Evolutionary conservation across 305 asterid species (phyloP), one percentile per base, ranked within the genome.

Genomic region (Fraxinus sp.): DNA sequence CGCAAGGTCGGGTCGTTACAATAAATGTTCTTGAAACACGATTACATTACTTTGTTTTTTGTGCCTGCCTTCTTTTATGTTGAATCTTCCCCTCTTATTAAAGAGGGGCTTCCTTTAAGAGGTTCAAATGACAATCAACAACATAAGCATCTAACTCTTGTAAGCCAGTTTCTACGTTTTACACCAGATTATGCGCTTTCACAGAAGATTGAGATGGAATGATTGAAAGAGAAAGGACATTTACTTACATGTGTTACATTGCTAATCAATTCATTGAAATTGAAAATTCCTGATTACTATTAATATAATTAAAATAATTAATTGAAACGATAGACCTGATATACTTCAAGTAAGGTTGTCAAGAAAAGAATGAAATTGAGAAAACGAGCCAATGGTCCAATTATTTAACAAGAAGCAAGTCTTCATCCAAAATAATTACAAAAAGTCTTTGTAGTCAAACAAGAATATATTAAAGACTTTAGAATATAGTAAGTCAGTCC

Each of bases 361-460:
- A 64, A 64, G 35, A 64, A 64, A 62, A 24, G 73, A 10, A 64
- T 9, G 73, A 64, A 64, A 24, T 68, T 66, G 82, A 79, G 68
- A 26, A 68, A 8, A 64, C 14, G n/a, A 77, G 26, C 11, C 20
- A 77, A 76, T 10, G 41, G 44, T 33, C 78, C 28, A 28, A 41
- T 55, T 81, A 55, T 74, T 81, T 59, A 74, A 57, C 84, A 81
- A 59, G 11, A 57, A 7, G 30, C 30, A 72, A 80, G 35, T n/a
- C 28, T 22, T 62, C 62, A 14, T 20, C 32, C 33, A 49, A 80
- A 70, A 71, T 9, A 80, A 36, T 64, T 66, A 73, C 37, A 1
- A 37, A 20, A 59, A 24, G 36, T 39, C 76, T 30, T 14, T 6
- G 41, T 22, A 26, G 16, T 66, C 66, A 66, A 78, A 30, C 16